Evolutionary conservation across 805 yeast species (phyloP).

Genomic region (Scheffersomyces coipomensis): DNA sequence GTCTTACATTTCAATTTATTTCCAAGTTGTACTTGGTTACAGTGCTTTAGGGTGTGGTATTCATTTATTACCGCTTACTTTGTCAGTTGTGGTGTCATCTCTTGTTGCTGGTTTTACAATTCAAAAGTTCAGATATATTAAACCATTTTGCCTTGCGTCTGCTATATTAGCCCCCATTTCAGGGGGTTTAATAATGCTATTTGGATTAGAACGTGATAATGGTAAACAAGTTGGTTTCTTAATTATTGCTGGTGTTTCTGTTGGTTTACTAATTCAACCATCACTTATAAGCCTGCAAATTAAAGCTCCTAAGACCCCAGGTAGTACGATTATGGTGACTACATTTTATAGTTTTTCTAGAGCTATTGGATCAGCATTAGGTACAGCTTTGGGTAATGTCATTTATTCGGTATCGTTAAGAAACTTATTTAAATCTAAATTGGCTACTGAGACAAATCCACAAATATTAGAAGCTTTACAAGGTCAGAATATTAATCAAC

Average conservation of each 20-base stretch:
- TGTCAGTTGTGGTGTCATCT: slow-evolving; percentile 37
- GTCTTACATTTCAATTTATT: slow-evolving; percentile 34
- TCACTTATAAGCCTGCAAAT: slow-evolving; percentile 44
- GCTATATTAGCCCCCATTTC: slow-evolving; percentile 40
- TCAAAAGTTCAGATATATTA: slow-evolving; percentile 36
- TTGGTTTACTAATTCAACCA: slow-evolving; percentile 51
- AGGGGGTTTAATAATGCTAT: slow-evolving; percentile 40
- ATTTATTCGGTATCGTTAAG: slow-evolving; percentile 8
- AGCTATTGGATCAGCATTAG: slow-evolving; percentile 45
- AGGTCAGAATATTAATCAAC: slow-evolving; percentile 9
- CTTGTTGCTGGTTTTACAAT: slow-evolving; percentile 36
- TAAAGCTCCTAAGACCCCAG: slow-evolving; percentile 50
- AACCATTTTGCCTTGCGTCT: slow-evolving; percentile 32
- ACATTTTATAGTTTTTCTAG: slow-evolving; percentile 45
- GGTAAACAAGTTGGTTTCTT: slow-evolving; percentile 43
- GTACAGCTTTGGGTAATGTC: slow-evolving; percentile 20
- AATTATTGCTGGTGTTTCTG: slow-evolving; percentile 45
- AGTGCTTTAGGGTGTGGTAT: slow-evolving; percentile 47
- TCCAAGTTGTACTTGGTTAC: slow-evolving; percentile 44
- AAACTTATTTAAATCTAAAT: slow-evolving; percentile 5
- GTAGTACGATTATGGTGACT: slow-evolving; percentile 49
- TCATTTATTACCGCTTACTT: slow-evolving; percentile 40
- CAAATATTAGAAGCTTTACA: slow-evolving; percentile 4
- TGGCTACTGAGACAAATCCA: slow-evolving; percentile 2
- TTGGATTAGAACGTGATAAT: slow-evolving; percentile 33